Conservation (phyloP, 805 yeast genomes). For the Nakazawaea siamensis region DNA sequence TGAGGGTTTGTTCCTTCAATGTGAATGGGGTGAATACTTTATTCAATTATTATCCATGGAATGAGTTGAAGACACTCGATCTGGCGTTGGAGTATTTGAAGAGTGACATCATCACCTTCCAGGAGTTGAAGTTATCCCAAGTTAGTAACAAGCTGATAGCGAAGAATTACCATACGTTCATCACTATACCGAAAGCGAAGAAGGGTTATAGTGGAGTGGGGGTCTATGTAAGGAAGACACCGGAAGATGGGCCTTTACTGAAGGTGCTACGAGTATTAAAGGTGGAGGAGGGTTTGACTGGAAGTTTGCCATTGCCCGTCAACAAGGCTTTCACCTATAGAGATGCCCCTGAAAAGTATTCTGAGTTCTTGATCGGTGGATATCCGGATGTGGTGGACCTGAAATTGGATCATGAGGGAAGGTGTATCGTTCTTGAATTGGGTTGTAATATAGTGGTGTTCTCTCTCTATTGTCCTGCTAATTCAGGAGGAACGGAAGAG, state of each 20-base stretch:
- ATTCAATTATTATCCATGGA: conserved; percentile 83
- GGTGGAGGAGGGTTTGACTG: conserved; percentile 93
- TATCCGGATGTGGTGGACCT: conserved; percentile 38
- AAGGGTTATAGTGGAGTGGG: conserved; percentile 94
- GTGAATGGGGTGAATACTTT: conserved; percentile 80
- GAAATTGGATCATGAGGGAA: conserved; percentile 73
- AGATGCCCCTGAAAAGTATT: conserved; percentile 14
- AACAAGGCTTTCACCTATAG: conserved; percentile 17
- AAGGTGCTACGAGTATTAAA: conserved; percentile 44
- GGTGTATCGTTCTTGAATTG: conserved; percentile 71
- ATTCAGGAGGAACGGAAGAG: conserved; percentile 61
- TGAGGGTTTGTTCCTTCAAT: conserved; percentile 55
- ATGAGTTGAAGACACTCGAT: conserved; percentile 30
- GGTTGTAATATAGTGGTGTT: conserved; percentile 53
- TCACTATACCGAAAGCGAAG: conserved; percentile 57
- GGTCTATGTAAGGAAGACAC: conserved; percentile 56
- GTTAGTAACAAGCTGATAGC: conserved; percentile 36
- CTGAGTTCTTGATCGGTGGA: conserved; percentile 53
- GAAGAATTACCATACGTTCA: conserved; percentile 57
- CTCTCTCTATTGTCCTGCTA: conserved; percentile 85
- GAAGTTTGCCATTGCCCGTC: conserved; percentile 30
- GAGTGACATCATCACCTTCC: conserved; percentile 79
- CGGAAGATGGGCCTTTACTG: conserved; percentile 30
- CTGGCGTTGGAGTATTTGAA: conserved; percentile 43
- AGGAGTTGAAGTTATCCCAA: conserved; percentile 71